Base-by-base conservation (phyloP, 83 land plant species). In the Diphasiastrum complanatum region DNA sequence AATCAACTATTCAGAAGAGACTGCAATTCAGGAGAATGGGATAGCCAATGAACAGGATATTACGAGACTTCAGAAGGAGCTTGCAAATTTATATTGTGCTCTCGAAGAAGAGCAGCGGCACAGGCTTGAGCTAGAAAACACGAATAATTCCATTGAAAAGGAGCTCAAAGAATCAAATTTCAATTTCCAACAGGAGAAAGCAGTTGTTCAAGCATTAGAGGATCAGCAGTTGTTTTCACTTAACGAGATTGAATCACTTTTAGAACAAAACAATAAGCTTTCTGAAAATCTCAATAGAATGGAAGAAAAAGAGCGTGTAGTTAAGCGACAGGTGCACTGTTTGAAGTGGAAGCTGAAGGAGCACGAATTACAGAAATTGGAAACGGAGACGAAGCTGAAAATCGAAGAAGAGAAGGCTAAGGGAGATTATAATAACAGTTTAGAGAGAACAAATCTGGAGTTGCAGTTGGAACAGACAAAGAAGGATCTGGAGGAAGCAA, bases 131-230 rank as follows among this genome's bases (percentile, higher is more conserved):
- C 38, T 40, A 62, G 66, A 60, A 36, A 67, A 60, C 16, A 53
- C 71, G 16, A 63, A 61, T n/a, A 4, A 37, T 41, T 46, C 54
- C 16, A 25, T 66, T 2, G 61, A 59, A 11, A 74, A 74, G 30
- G 55, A 69, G 40, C 56, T 56, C 33, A 69, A 72, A 47, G 70
- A 68, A 25, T 46, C 67, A 8, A 54, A 53, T 29, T 59, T 30
- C 20, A 75, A 81, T 23, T 29, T 84, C 14, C 37, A 71, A 16
- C 69, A 74, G 2, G 78, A 78, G 51, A 84, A 81, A 64, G 58
- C 77, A 24, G 58, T 84, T 18, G 74, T 91, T 76, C 84, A 91
- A 59, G 85, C 89, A 36, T 80, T 95, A 36, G 99, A 95, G 60
- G 75, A 81, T 0, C 89, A 89, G 54, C 80, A 89, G 45, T 60